phyloP scores from a whole-genome alignment of 2,329 filamentous ascomycete genomes.

The Laburnicola sp. region DNA sequence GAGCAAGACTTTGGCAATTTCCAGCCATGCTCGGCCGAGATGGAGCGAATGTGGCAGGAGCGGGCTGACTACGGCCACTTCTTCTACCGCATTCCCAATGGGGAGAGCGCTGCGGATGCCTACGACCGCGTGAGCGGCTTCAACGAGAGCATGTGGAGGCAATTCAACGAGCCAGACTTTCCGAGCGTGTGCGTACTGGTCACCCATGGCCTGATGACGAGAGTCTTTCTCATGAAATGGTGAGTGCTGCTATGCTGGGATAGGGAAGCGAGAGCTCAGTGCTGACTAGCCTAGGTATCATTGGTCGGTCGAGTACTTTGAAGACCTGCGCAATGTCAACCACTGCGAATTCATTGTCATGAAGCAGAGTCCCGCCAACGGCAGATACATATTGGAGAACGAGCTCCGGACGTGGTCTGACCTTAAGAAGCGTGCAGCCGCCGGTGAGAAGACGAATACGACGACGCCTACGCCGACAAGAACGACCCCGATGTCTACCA shows the following conservation, averaged over 20 bases:
- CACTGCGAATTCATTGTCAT: conserved; percentile 98
- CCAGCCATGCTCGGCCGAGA: conserved; percentile 92
- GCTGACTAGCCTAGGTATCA: conserved; percentile 59
- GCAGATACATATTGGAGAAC: conserved; percentile 87
- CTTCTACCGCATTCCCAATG: conserved; percentile 97
- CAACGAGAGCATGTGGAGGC: conserved; percentile 94
- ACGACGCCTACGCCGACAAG: conserved; percentile 37
- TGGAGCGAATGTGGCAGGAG: conserved; percentile 99
- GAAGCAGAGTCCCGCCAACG: conserved; percentile 76
- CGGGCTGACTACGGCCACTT: conserved; percentile 98
- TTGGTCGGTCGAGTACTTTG: conserved; percentile 97
- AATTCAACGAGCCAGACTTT: conserved; percentile 91
- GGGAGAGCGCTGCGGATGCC: conserved; percentile 93
- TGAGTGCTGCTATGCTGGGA: conserved; percentile 24
- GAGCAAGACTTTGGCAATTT: conserved; percentile 99
- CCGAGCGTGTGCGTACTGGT: conserved; percentile 93
- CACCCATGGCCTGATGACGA: conserved; percentile 94
- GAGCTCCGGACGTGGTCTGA: conserved; percentile 94
- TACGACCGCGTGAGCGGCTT: conserved; percentile 96
- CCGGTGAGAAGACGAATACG: conserved; percentile 20
- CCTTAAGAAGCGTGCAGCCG: conserved; percentile 60
- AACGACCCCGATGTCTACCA: conserved; percentile 50
- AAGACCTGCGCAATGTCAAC: conserved; percentile 94
- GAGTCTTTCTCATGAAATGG: conserved; percentile 99
- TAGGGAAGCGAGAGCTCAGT: background rate